phyloP scores from a whole-genome alignment of 1,284 basidiomycete species.

The Cryptococcus sp. region DNA sequence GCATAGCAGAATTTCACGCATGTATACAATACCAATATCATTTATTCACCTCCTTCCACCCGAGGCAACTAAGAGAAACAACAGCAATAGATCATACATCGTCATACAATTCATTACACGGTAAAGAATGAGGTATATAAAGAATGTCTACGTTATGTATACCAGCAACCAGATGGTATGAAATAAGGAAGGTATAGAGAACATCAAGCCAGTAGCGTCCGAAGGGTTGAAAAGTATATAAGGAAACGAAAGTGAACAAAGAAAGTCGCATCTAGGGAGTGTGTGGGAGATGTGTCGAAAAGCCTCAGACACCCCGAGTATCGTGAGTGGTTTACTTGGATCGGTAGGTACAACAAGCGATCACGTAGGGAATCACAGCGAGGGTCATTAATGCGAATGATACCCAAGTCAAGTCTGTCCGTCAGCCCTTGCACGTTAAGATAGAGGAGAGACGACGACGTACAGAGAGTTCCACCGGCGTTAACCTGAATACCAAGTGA shows the following conservation, averaged over 20 bases:
- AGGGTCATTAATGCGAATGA: slow-evolving; percentile 43
- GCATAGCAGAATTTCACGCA: no score
- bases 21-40: no score
- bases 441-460: slow-evolving; percentile 8
- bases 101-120: no score
- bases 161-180: no score
- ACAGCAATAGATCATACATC: no score
- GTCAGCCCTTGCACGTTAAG: not conserved
- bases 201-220: no score
- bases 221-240: not conserved
- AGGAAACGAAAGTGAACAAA: not conserved
- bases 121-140: no score
- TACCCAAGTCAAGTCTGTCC: slow-evolving; percentile 46
- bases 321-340: not conserved
- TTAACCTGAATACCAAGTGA: slow-evolving; percentile 35
- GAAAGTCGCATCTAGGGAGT: not conserved
- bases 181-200: no score
- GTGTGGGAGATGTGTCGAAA: not conserved
- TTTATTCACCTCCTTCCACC: no score
- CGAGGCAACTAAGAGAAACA: no score
- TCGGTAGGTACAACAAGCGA: slow-evolving; percentile 45
- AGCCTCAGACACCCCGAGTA: not conserved
- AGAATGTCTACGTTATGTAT: no score
- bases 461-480: slow-evolving; percentile 40
- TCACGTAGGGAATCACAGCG: slow-evolving; percentile 44